These are phyloP conservation scores for Geotrichum aggregatum DNA, from an alignment of 1,139 yeast species.

Conservation along the genomic window DNA sequence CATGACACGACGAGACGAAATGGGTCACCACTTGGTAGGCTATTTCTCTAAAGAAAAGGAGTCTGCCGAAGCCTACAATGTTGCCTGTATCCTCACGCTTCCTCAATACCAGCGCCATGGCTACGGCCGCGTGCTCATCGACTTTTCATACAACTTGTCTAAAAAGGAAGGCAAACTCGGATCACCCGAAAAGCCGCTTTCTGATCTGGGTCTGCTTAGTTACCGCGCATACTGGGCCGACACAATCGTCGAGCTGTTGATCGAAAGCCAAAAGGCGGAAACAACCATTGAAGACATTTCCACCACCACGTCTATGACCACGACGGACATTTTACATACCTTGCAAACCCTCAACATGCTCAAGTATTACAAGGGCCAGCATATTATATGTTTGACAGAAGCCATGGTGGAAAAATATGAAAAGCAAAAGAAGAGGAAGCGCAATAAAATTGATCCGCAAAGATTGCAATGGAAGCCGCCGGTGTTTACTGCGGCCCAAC, in stretches of 20 bases:
- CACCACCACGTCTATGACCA: slow-evolving; percentile 84
- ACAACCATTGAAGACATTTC: slow-evolving; percentile 92
- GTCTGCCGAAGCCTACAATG: slow-evolving; percentile 91
- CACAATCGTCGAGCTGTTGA: slow-evolving; percentile 67
- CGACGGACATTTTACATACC: slow-evolving; percentile 91
- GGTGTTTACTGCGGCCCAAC: slow-evolving; percentile 89
- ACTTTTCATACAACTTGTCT: slow-evolving; percentile 86
- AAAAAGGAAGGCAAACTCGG: slow-evolving; percentile 86
- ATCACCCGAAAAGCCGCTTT: slow-evolving; percentile 94
- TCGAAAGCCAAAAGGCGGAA: slow-evolving; percentile 59
- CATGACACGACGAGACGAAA: slow-evolving; percentile 83
- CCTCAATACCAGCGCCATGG: slow-evolving; percentile 97
- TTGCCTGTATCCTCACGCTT: slow-evolving; percentile 90
- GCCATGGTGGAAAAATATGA: slow-evolving; percentile 76
- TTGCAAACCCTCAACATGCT: slow-evolving; percentile 85
- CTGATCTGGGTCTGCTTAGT: slow-evolving; percentile 87
- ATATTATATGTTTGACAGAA: slow-evolving; percentile 84
- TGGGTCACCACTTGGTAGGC: slow-evolving; percentile 93
- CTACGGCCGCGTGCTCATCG: slow-evolving; percentile 84
- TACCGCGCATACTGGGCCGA: slow-evolving; percentile 98
- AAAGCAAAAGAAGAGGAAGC: slow-evolving; percentile 64
- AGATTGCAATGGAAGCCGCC: slow-evolving; percentile 92
- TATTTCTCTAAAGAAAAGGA: slow-evolving; percentile 96
- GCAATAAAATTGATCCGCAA: slow-evolving; percentile 70
- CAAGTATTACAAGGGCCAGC: slow-evolving; percentile 92